Evolutionary conservation across 805 yeast species (phyloP), one percentile per base, ranked within the genome.

Genomic region (Kregervanrija delftensis): DNA sequence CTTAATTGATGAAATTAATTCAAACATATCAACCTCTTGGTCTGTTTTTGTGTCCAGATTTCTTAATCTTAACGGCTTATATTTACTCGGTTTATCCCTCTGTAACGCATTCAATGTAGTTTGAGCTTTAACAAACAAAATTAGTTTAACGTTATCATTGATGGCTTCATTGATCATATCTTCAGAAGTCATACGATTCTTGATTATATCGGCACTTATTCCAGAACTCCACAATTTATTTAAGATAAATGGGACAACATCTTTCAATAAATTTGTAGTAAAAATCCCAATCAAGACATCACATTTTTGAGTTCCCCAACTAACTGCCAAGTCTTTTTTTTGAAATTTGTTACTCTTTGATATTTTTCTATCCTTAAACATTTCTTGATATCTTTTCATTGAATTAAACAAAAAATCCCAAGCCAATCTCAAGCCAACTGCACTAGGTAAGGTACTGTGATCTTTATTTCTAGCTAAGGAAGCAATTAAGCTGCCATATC

Each of bases 371-470:
- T 35, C 47, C 38, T 45, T 51, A 47, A 62, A 61, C 63, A 63
- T 54, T 13, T 62, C 72, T 55, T 73, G 72, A 50, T 69, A 72
- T 17, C 67, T 63, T 49, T 71, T 71, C 66, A 79, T 76, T 4
- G 75, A 64, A 28, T 69, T 69, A 50, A 78, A 74, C 0, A 83
- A 65, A 37, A 75, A 74, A 53, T 83, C 88, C 73, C 87, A 79
- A 0, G 93, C 86, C 45, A 93, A 63, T 49, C 87, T 83, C 57
- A 93, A 83, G 0, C 99, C 98, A 37, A 90, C 97, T 1, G 89
- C 96, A 43, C 73, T 71, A 15, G 75, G 71, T 41, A 74, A 53
- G 4, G 56, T 47, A 5, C 50, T 45, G 1, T 60, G 50, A 10
- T 60, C 49, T 41, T 62, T 65, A 38, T 64, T 60, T 51, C 86